A percentile compares a stretch with the other conserved stretches of the same genome.
Evolutionary conservation across 371 early-diverging fungal species (phyloP).

Genomic region (Mortierella sp.): DNA sequence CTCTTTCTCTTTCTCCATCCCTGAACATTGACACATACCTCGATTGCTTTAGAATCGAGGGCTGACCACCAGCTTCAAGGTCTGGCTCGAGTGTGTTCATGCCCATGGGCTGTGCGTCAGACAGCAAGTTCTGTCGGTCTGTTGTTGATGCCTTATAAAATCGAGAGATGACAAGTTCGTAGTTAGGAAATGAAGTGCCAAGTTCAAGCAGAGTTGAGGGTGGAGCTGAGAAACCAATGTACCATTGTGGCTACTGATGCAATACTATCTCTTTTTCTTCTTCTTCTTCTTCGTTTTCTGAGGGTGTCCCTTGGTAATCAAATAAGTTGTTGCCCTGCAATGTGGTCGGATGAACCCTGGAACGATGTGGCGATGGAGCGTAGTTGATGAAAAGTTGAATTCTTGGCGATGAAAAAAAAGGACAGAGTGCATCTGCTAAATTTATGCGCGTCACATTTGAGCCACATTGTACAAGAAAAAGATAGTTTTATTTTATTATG

Average conservation of each 20-base stretch:
- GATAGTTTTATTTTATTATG: too few relatives aligned
- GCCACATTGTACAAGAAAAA: too few relatives aligned
- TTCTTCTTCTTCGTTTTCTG: neutral
- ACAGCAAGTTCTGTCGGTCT: conserved; percentile 52
- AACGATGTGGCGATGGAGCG: conserved; percentile 3
- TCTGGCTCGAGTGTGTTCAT: conserved; percentile 47
- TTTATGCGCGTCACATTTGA: conserved; percentile 1
- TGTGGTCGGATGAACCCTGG: neutral
- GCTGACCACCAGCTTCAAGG: conserved; percentile 44
- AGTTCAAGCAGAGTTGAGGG: neutral
- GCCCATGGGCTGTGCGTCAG: conserved; percentile 55
- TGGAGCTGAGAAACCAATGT: neutral
- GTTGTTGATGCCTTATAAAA: conserved; percentile 25
- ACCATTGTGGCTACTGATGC: neutral
- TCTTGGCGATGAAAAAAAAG: neutral
- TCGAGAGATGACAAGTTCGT: neutral
- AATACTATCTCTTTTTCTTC: neutral
- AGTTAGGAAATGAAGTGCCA: conserved; percentile 1
- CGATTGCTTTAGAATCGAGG: conserved; percentile 54
- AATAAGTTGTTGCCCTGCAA: neutral
- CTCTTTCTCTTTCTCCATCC: neutral
- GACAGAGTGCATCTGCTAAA: neutral
- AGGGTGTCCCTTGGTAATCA: neutral
- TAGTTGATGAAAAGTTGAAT: neutral
- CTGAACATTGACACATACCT: conserved; percentile 27